Conservation (phyloP, 495 filamentous ascomycete species). For the Neurospora cerealis region DNA sequence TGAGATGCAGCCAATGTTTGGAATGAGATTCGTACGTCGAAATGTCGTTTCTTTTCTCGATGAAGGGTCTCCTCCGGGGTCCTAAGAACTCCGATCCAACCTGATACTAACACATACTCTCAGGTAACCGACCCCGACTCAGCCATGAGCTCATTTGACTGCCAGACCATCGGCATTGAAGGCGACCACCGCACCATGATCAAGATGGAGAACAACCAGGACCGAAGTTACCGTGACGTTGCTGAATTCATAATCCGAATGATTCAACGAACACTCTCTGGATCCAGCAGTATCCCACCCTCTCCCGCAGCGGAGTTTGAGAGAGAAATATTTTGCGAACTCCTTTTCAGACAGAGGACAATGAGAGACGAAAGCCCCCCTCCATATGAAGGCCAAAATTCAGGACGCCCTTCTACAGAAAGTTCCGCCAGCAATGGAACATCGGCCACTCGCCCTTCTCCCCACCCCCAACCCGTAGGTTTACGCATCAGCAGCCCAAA, state of each 20-base stretch:
- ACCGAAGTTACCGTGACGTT: constrained; percentile 5
- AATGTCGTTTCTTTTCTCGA: neutral
- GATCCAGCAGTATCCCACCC: neutral
- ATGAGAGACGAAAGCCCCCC: neutral
- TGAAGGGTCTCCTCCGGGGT: neutral
- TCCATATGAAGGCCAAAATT: neutral
- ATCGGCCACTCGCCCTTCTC: neutral
- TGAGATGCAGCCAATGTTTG: constrained; percentile 8
- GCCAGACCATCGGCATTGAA: constrained; percentile 1
- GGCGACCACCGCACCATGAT: constrained; percentile 12
- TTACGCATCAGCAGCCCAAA: neutral
- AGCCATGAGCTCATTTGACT: constrained; percentile 4
- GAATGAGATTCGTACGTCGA: constrained; percentile 5
- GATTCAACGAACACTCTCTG: constrained; percentile 6
- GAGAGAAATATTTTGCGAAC: neutral
- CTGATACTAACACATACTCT: neutral
- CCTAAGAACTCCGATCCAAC: neutral
- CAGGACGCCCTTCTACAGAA: neutral
- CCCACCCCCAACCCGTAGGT: neutral
- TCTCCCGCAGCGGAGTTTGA: neutral
- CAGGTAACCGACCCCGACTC: constrained; percentile 8
- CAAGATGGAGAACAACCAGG: constrained; percentile 8
- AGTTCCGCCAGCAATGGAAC: neutral
- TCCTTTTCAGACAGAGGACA: neutral
- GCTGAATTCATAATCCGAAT: constrained; percentile 6